Evolutionary conservation across 73 alveolate species (phyloP).

Genomic region (Paramecium biaurelia): DNA sequence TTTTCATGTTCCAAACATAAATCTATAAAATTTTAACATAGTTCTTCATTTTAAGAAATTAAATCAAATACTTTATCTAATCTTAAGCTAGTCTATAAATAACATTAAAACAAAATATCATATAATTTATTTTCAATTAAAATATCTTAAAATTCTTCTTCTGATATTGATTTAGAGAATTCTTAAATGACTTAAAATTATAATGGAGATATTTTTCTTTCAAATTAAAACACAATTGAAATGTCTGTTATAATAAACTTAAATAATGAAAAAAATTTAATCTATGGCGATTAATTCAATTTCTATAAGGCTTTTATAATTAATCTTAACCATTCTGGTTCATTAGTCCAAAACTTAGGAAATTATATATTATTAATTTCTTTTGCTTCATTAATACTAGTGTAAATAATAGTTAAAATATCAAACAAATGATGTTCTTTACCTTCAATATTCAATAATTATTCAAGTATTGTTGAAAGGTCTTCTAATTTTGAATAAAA

Average conservation of each 20-base stretch:
- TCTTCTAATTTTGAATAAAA: not conserved
- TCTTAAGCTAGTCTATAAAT: not conserved
- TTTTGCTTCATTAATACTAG: not conserved
- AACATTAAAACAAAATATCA: not conserved
- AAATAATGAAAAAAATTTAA: not conserved
- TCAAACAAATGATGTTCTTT: not conserved
- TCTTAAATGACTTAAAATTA: not conserved
- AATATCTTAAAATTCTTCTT: not conserved
- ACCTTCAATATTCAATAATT: not conserved
- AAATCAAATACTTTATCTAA: not conserved
- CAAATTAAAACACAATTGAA: not conserved
- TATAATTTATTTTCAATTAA: not conserved
- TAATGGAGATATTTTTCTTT: not conserved
- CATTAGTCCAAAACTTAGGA: not conserved
- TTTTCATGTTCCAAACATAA: not conserved
- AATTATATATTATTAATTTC: not conserved
- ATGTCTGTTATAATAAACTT: not conserved
- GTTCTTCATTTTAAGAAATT: not conserved
- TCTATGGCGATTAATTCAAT: not conserved
- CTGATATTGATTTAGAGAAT: not conserved
- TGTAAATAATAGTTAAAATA: not conserved
- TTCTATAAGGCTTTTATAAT: not conserved
- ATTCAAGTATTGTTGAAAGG: not conserved
- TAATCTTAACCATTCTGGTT: not conserved
- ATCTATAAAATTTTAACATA: not conserved